Percentiles rank a stretch among this genome's conserved stretches.
Conservation (phyloP, 2,329 filamentous ascomycete genomes). For the Magnaporthiopsis rhizophila region DNA sequence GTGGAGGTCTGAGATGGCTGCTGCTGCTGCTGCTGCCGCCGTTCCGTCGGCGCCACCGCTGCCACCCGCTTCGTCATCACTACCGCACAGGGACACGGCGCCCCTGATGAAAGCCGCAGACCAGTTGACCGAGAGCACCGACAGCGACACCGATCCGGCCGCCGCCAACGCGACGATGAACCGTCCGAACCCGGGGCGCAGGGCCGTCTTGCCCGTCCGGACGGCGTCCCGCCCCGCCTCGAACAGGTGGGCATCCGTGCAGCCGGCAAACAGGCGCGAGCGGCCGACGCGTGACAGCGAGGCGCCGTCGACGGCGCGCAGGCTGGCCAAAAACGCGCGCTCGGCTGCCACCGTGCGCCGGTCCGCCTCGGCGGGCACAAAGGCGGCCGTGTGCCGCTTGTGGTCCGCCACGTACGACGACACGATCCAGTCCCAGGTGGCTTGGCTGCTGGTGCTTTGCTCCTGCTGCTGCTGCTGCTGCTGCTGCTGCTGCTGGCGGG, state of each 20-base stretch:
- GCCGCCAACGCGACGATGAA: constrained; percentile 20
- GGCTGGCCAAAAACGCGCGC: constrained; percentile 32
- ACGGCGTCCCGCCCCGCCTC: constrained; percentile 31
- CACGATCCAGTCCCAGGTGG: constrained; percentile 38
- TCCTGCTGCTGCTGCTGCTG: constrained; percentile 9
- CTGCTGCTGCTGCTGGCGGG: constrained; percentile 17
- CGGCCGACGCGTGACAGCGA: constrained; percentile 36
- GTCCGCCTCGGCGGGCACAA: constrained; percentile 22
- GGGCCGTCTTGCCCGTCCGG: constrained; percentile 21
- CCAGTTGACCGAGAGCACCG: constrained; percentile 41
- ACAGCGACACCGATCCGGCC: constrained; percentile 18
- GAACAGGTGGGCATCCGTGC: constrained; percentile 25
- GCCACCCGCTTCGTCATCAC: background rate
- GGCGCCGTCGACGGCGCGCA: constrained; percentile 34
- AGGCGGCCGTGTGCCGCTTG: constrained; percentile 19
- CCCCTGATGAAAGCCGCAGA: constrained; percentile 19
- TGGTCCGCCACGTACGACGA: constrained; percentile 37
- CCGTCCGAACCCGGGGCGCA: constrained; percentile 20
- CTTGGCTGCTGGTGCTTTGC: constrained; percentile 20
- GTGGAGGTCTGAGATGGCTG: constrained; percentile 14
- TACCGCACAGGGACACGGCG: constrained; percentile 22
- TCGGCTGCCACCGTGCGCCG: constrained; percentile 31
- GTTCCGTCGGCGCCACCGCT: background rate
- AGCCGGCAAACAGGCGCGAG: constrained; percentile 35
- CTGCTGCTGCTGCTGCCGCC: no score